Base-by-base conservation (phyloP, 2,329 filamentous ascomycete genomes). In the Shiraia sp. region DNA sequence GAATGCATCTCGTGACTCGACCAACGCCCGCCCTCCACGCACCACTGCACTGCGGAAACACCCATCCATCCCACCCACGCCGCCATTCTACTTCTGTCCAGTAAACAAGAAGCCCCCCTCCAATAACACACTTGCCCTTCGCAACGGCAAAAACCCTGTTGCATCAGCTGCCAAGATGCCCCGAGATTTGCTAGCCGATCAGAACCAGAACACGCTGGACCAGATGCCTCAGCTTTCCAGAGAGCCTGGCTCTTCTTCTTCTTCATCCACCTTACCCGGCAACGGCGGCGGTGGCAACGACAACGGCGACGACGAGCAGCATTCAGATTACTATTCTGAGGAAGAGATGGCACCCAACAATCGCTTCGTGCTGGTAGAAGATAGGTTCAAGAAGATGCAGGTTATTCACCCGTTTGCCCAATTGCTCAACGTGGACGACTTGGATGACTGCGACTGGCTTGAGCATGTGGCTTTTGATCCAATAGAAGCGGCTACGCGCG, bases 321-420 rank as follows among this genome's bases (percentile, higher is more conserved):
- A n/a, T n/a, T n/a, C n/a, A n/a, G n/a, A n/a, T n/a, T n/a, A n/a
- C n/a, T n/a, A n/a, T n/a, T n/a, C n/a, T 10, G 36, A 47, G 14
- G 54, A 53, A 30, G 45, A 57, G 13, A 44, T 52, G 34, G 50
- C 59, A 7, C 51, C 60, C 44, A 61, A 55, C 51, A 49, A 46
- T 28, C 40, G 54, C 15, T 53, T 49, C 29, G 47, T 55, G 23
- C 44, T 61, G 4, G 45, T 61, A 16, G 59, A 65, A 16, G 57
- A 63, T 19, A 43, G 53, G 13, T 60, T 59, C 49, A 59, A 55
- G 39, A 65, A 59, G 37, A 61, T 65, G 52, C 83, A 85, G 57
- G 75, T 80, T 36, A 80, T 89, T 58, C 80, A 88, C 59, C 83
- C 89, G 17, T 86, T 87, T 58, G 79, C 87, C n/a, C 82, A 88